Evolutionary conservation across 1,284 basidiomycete genomes (phyloP), one percentile per base, ranked within the genome.

Genomic region (Ustilago bromivora): DNA sequence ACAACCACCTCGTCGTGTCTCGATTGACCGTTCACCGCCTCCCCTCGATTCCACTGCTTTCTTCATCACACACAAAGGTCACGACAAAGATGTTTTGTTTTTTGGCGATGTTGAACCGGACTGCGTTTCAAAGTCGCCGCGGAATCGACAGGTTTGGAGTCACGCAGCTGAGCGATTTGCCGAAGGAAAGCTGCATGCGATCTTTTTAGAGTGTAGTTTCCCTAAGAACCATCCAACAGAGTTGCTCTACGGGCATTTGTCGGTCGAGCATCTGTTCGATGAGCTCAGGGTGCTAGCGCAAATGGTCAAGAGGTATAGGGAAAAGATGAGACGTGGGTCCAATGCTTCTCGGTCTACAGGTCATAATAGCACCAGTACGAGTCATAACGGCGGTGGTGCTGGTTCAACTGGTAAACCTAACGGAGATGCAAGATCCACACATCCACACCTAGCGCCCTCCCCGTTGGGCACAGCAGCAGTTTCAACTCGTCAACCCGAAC

Each of bases 31-130:
- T 2, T 61, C 70, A 9, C 79, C 76, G 3, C 80, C 79, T 9
- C 59, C 78, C 49, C 71, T 83, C 41, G 82, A 83, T 46, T 81
- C 78, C 23, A 85, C 84, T 1, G 82, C 82, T 0, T 85, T 83
- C 49, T 81, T 83, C 61, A 80, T 85, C 71, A 83, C 76, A 4
- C 79, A 85, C 76, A 73, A 62, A 28, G 59, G 57, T 9, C 77
- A 78, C 35, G 82, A 82, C 57, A 70, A 66, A 34, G 82, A 84
- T 49, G 82, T 84, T 19, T 75, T 85, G 53, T 84, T 85, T 67
- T 78, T 85, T 56, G 84, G 84, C 36, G 84, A 85, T 63, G 84
- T 85, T 3, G 84, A 85, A 58, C 82, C 83, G 2, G 83, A 85
- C 60, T 71, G 75, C 46, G 67, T 85, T 7, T 78, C 78, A 6